Conservation (phyloP, 345 rosid species). For the Bruguiera sexangula region DNA sequence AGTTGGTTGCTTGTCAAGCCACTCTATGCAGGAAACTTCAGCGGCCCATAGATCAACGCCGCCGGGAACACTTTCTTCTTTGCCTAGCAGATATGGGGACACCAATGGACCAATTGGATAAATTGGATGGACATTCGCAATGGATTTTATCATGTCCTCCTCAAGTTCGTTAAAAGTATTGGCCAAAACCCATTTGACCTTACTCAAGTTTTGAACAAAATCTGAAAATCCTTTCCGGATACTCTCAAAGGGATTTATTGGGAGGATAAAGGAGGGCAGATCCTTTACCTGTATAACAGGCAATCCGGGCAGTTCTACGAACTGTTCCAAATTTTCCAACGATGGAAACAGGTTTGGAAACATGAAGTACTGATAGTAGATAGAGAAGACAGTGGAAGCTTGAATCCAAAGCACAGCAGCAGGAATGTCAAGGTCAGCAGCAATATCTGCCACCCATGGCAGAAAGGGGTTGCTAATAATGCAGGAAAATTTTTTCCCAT, state of each 20-base stretch:
- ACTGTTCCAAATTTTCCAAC: constrained; percentile 23
- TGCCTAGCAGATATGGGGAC: constrained; percentile 37
- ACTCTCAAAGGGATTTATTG: constrained; percentile 9
- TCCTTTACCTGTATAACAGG: constrained; percentile 37
- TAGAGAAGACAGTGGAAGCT: constrained; percentile 39
- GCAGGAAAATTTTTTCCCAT: constrained; percentile 24
- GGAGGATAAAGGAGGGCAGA: constrained; percentile 48
- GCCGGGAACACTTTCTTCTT: constrained; percentile 11
- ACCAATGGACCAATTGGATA: constrained; percentile 58
- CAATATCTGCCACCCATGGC: constrained; percentile 51
- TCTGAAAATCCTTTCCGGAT: constrained; percentile 17
- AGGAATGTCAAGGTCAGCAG: constrained; percentile 38
- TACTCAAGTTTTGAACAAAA: constrained; percentile 24
- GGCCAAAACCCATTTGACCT: constrained; percentile 51
- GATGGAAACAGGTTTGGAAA: constrained; percentile 29
- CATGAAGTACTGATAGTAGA: constrained; percentile 45
- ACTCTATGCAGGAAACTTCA: constrained; percentile 42
- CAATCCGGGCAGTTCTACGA: constrained; percentile 37
- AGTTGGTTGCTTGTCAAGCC: constrained; percentile 47
- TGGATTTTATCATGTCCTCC: constrained; percentile 30
- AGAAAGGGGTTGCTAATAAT: constrained; percentile 40
- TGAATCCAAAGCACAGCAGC: constrained; percentile 57
- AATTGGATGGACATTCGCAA: constrained; percentile 26
- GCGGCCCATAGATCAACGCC: constrained; percentile 36
- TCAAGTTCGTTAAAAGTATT: constrained; percentile 54